These are phyloP conservation scores for Oropetium thomaeum DNA, from an alignment of 176 grass and related monocot genomes.

Conservation along the genomic window DNA sequence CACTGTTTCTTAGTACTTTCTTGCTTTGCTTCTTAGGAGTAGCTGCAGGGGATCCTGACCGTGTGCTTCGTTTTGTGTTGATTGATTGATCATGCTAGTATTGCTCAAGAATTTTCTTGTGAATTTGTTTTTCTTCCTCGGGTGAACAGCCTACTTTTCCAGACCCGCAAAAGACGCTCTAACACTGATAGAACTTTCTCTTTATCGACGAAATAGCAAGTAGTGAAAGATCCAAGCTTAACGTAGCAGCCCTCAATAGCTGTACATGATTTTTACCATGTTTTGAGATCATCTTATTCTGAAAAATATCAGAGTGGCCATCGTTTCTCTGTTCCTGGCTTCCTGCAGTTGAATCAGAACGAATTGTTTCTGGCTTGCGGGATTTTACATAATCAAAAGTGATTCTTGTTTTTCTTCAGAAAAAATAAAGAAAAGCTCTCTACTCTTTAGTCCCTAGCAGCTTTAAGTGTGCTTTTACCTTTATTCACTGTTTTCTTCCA, in stretches of 20 bases:
- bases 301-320: conserved; percentile 6
- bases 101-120: background rate
- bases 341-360: background rate
- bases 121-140: background rate
- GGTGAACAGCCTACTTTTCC: background rate
- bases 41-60: background rate
- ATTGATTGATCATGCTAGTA: background rate
- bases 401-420: background rate
- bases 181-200: background rate
- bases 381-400: conserved; percentile 3
- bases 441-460: background rate
- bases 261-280: background rate
- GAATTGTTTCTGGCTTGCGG: background rate
- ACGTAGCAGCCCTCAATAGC: background rate
- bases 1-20: conserved; percentile 8
- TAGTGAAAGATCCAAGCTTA: background rate
- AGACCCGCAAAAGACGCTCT: background rate
- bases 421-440: too few species aligned
- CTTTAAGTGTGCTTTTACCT: background rate
- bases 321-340: background rate
- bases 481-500: background rate
- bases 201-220: background rate
- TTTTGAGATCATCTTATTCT: background rate
- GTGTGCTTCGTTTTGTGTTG: background rate
- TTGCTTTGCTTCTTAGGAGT: background rate